phyloP scores from a whole-genome alignment of 73 alveolate species.

The Paramecium octaurelia region DNA sequence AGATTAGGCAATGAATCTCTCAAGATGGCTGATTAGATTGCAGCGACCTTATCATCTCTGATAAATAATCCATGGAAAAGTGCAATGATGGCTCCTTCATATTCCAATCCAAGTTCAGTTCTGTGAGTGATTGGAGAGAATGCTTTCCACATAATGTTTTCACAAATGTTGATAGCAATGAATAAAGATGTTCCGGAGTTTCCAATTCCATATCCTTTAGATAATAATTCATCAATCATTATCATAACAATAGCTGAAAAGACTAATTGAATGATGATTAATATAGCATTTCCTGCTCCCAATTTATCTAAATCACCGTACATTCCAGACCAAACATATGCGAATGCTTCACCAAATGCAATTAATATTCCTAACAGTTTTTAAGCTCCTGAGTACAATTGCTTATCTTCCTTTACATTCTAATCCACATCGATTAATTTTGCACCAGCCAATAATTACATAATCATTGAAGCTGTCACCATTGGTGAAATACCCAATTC shows the following conservation, averaged over 20 bases:
- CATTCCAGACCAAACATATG: constrained; percentile 99
- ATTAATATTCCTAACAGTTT: constrained; percentile 68
- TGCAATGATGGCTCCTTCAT: constrained; percentile 99
- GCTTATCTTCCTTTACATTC: constrained; percentile 95
- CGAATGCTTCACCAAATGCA: constrained; percentile 97
- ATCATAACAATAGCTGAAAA: constrained; percentile 98
- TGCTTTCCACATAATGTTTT: constrained; percentile 99
- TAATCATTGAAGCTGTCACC: constrained; percentile 98
- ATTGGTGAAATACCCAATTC: constrained; percentile 99
- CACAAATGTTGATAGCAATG: constrained; percentile 99
- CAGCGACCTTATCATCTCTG: constrained; percentile 90
- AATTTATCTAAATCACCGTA: constrained; percentile 95
- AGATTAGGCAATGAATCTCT: constrained; percentile 97
- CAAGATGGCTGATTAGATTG: constrained; percentile 91
- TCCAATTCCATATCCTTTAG: constrained; percentile 99
- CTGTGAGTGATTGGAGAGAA: constrained; percentile 98
- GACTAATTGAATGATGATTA: constrained; percentile 93
- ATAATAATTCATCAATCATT: constrained; percentile 89
- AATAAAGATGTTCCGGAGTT: constrained; percentile 97
- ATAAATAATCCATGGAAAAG: constrained; percentile 97
- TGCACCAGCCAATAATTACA: constrained; percentile 99
- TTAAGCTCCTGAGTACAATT: constrained; percentile 95
- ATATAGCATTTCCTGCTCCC: constrained; percentile 96
- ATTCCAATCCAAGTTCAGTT: constrained; percentile 95
- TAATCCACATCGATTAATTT: constrained; percentile 97